Conservation (phyloP, 2,329 filamentous ascomycete species). For the Paecilomyces sp. region DNA sequence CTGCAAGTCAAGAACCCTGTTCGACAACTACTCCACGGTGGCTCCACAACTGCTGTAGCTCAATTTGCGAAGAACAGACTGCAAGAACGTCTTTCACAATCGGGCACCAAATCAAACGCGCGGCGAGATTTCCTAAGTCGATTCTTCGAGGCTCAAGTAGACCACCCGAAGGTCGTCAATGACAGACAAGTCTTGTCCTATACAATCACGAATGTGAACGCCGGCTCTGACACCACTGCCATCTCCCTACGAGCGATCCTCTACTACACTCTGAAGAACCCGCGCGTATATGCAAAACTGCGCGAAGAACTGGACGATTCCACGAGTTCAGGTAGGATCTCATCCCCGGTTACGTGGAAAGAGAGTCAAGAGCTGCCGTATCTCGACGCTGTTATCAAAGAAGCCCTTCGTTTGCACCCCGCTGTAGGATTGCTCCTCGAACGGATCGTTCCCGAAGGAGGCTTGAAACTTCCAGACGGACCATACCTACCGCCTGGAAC, state of each 20-base stretch:
- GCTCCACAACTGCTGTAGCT: slow-evolving; percentile 14
- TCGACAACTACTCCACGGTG: slow-evolving; percentile 9
- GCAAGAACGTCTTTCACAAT: slow-evolving; percentile 11
- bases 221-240: slow-evolving; percentile 29
- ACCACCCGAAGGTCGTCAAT: slow-evolving; percentile 10
- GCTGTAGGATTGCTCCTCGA: slow-evolving; percentile 17
- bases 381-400: slow-evolving; percentile 22
- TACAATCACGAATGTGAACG: slow-evolving; percentile 20
- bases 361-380: slow-evolving; percentile 20
- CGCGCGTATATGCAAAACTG: slow-evolving; percentile 31
- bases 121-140: slow-evolving; percentile 10
- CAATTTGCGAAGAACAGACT: slow-evolving; percentile 14
- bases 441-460: slow-evolving; percentile 15
- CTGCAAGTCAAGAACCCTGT: slow-evolving; percentile 27
- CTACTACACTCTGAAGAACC: slow-evolving; percentile 22
- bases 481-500: slow-evolving; percentile 17
- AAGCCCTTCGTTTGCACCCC: slow-evolving; percentile 19
- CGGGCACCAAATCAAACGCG: not conserved
- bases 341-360: slow-evolving; percentile 14
- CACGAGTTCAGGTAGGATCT: slow-evolving; percentile 5
- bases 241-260: slow-evolving; percentile 24
- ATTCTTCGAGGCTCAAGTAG: slow-evolving; percentile 7
- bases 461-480: slow-evolving; percentile 14
- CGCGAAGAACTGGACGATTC: slow-evolving; percentile 40
- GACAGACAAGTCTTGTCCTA: slow-evolving; percentile 20